Evolutionary conservation across 202 grass and related monocot genomes (phyloP).

Genomic region (Zizania palustris): DNA sequence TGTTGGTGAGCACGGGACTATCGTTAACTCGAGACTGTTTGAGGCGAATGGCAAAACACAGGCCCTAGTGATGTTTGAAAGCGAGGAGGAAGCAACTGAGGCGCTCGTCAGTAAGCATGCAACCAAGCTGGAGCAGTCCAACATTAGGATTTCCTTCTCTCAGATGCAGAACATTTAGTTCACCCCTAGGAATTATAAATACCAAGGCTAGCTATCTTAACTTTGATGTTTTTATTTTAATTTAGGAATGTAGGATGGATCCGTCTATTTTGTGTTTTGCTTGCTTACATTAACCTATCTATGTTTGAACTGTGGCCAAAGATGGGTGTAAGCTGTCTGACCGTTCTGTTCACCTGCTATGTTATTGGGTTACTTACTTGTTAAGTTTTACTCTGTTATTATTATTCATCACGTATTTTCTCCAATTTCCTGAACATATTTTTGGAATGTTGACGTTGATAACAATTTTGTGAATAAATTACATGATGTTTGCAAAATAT

Average conservation of each 20-base stretch:
- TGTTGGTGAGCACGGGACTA: slow-evolving; percentile 60
- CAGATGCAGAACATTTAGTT: slow-evolving; percentile 63
- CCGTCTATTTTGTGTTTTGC: background rate
- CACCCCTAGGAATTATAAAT: background rate
- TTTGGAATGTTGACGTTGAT: too few species aligned
- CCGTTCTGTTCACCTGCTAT: too few species aligned
- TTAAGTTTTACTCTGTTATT: too few species aligned
- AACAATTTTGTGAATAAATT: too few species aligned
- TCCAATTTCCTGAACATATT: too few species aligned
- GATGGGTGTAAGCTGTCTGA: too few species aligned
- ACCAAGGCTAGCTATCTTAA: background rate
- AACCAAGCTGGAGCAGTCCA: slow-evolving; percentile 56
- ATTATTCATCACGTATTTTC: too few species aligned
- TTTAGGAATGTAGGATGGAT: background rate
- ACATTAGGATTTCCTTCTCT: slow-evolving; percentile 72
- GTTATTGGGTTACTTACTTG: too few species aligned
- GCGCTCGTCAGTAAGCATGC: slow-evolving; percentile 68
- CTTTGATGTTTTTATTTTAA: background rate
- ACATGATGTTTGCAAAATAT: too few species aligned
- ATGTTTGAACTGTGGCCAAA: background rate
- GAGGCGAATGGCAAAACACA: slow-evolving; percentile 76
- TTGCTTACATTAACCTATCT: background rate
- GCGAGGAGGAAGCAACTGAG: slow-evolving; percentile 66
- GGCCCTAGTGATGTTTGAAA: slow-evolving; percentile 67
- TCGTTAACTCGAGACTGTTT: slow-evolving; percentile 62